Evolutionary conservation across 2,329 filamentous ascomycete genomes (phyloP).

Genomic region (Colletotrichum graminicola): DNA sequence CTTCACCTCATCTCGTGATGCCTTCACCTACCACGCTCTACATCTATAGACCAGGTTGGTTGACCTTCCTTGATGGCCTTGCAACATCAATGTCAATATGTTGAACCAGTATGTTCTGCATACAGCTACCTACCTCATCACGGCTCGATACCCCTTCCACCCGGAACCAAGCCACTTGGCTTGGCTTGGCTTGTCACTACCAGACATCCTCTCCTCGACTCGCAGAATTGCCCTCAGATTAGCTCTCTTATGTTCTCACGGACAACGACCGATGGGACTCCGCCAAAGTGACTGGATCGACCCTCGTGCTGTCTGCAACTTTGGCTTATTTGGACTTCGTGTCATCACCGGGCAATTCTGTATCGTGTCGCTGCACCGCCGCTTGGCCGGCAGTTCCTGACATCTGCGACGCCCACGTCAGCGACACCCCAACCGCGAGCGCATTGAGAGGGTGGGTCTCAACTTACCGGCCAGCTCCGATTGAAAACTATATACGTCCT

Average conservation of each 20-base stretch:
- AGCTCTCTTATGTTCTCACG: constrained; percentile 57
- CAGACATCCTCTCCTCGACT: neutral
- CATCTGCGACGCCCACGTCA: constrained; percentile 23
- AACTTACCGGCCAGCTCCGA: constrained; percentile 49
- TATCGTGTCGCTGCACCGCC: constrained; percentile 38
- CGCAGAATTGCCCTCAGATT: constrained; percentile 53
- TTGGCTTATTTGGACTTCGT: constrained; percentile 54
- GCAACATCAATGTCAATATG: neutral
- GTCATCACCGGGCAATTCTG: constrained; percentile 53
- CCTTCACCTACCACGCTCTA: neutral
- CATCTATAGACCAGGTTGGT: neutral
- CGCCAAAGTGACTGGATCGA: constrained; percentile 32
- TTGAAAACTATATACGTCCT: constrained; percentile 55
- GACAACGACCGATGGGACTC: constrained; percentile 48
- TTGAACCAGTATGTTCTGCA: neutral
- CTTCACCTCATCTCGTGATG: neutral
- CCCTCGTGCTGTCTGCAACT: constrained; percentile 55
- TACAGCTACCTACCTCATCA: neutral
- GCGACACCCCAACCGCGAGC: neutral
- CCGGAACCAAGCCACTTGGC: neutral
- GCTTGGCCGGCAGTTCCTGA: constrained; percentile 33
- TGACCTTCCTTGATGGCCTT: neutral
- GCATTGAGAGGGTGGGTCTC: accelerated
- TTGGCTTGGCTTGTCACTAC: neutral
- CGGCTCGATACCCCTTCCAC: neutral